phyloP scores from a whole-genome alignment of 352 stramenopile species.

The Phytophthora agathidicida region DNA sequence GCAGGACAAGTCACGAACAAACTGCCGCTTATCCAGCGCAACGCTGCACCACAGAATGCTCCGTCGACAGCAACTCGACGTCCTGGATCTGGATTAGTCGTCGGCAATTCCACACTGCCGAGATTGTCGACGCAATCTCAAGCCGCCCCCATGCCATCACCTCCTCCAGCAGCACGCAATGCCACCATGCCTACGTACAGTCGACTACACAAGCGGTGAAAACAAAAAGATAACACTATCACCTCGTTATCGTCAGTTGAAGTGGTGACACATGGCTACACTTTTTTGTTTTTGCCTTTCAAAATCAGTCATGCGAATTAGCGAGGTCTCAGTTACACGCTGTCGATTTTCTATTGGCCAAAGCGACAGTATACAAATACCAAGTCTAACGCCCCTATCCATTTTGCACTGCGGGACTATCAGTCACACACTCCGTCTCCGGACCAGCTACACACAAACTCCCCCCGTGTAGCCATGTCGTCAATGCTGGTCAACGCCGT shows the following conservation, averaged over 20 bases:
- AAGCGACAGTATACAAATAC: slow-evolving; percentile 1
- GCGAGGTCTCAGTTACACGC: not conserved
- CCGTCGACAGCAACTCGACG: not conserved
- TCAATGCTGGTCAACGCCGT: slow-evolving; percentile 45
- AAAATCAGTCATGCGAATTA: slow-evolving; percentile 12
- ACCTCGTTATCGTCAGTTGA: too few species aligned
- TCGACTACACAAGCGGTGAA: slow-evolving; percentile 66
- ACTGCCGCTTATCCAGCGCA: slow-evolving; percentile 25
- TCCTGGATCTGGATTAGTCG: slow-evolving; percentile 5
- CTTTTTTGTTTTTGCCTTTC: not conserved
- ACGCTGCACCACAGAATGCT: not conserved
- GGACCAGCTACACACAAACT: too few species aligned
- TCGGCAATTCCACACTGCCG: slow-evolving; percentile 35
- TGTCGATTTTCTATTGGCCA: slow-evolving; percentile 13
- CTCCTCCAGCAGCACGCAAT: slow-evolving; percentile 44
- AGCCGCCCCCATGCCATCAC: slow-evolving; percentile 37
- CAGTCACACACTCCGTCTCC: not conserved
- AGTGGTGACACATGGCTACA: slow-evolving; percentile 22
- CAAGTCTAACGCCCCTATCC: slow-evolving; percentile 13
- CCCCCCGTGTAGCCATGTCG: too few species aligned
- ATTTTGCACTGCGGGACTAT: slow-evolving; percentile 5
- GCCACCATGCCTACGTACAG: slow-evolving; percentile 62
- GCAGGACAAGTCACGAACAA: slow-evolving; percentile 19
- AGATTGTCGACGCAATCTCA: slow-evolving; percentile 32
- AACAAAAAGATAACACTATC: slow-evolving; percentile 1